Base-by-base conservation (phyloP, 768 basidiomycete genomes). In the Trametes sanguinea region DNA sequence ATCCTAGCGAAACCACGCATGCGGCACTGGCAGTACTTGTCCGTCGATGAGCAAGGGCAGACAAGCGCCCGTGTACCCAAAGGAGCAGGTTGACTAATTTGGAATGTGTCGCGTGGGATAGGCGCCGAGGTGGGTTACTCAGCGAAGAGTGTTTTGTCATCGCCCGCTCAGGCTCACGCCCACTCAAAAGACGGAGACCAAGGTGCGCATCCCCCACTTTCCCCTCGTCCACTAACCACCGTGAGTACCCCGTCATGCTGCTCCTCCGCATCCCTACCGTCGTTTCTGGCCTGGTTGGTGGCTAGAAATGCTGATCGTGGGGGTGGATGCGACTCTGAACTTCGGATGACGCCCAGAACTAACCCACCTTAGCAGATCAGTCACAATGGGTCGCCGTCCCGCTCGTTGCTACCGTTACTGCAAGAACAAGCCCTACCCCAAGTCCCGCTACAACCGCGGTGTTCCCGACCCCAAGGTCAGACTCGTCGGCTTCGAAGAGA, bases 371-470 rank as follows among this genome's bases (percentile, higher is more conserved):
- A 33, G 13, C 43, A 59, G 57, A 63, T 37, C 29, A 50, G 50
- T 57, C 67, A 84, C 74, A 71, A 97, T 97, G 95, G 95, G 95
- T 85, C 93, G 94, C 76, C 92, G 94, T 83, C 94, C 95, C 66
- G 94, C 95, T 79, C 90, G 92, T 72, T 97, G 94, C 87, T 96
- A 96, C 83, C 90, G 95, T 69, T 98, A 98, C 83, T 98, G 95
- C 86, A 98, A 98, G 82, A 96, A 95, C 86, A 98, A 98, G 87
- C 95, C 96, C 29, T 95, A 92, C 82, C 94, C 92, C 61, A 95
- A 94, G 80, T 92, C 89, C 56, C 80, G 94, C 73, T 96, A 96
- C 84, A 96, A 96, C 81, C 94, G 95, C 81, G 95, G 94, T 92
- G 95, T 98, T 42, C 96, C 96, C 69, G 96, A 98, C 73, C 77